phyloP scores from a whole-genome alignment of 768 basidiomycete genomes.

The Zangia roseola region DNA sequence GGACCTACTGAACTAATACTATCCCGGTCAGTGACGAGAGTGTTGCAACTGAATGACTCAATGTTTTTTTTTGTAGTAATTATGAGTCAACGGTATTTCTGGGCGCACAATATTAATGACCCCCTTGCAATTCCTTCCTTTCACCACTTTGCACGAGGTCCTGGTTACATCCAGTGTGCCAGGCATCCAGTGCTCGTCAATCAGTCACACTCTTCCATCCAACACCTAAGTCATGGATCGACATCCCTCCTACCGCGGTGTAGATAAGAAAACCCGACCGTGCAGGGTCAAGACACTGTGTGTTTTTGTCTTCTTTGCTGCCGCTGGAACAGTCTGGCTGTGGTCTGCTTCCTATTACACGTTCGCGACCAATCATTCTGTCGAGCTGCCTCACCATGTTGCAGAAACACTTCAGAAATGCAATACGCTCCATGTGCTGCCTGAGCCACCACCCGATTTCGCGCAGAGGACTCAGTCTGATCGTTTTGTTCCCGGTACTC shows the following conservation, averaged over 20 bases:
- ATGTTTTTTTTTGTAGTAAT: too few species aligned
- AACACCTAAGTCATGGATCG: conserved; percentile 27
- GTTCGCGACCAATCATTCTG: conserved; percentile 3
- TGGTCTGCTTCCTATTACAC: conserved; percentile 16
- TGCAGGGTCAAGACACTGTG: conserved; percentile 13
- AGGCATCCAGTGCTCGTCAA: too few species aligned
- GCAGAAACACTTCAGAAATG: conserved; percentile 35
- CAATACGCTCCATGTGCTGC: conserved; percentile 30
- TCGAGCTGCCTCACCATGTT: conserved; percentile 29
- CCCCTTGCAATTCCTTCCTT: too few species aligned
- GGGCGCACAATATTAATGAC: too few species aligned
- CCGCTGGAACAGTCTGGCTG: conserved; percentile 14
- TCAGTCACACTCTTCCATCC: too few species aligned
- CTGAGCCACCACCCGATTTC: conserved; percentile 49
- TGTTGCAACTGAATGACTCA: too few species aligned
- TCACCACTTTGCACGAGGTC: too few species aligned
- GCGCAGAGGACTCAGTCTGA: conserved; percentile 55
- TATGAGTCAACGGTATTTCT: too few species aligned
- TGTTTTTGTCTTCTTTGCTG: conserved; percentile 19
- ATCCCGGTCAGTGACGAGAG: too few species aligned
- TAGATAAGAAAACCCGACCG: conserved; percentile 9
- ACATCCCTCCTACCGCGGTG: conserved; percentile 17
- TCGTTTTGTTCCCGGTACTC: conserved; percentile 62
- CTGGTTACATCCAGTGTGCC: too few species aligned
- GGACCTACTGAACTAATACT: too few species aligned